Conservation (phyloP, 352 stramenopile species). For the Globisporangium polare region DNA sequence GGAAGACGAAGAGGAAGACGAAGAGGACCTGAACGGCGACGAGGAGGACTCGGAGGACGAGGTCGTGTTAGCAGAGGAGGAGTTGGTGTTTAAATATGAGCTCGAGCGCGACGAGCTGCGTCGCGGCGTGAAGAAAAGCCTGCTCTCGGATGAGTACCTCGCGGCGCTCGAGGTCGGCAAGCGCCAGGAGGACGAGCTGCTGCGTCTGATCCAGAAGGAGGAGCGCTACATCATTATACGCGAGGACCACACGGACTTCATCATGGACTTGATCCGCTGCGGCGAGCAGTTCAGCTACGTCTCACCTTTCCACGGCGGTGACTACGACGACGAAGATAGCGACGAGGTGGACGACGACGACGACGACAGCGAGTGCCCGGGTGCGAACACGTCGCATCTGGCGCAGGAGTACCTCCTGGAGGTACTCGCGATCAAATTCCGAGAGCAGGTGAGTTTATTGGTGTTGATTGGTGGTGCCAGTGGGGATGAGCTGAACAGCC, state of each 20-base stretch:
- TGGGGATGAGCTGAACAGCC: too few species aligned
- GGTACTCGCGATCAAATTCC: slow-evolving; percentile 76
- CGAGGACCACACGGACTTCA: slow-evolving; percentile 76
- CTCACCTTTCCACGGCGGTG: slow-evolving; percentile 32
- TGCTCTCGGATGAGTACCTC: slow-evolving; percentile 65
- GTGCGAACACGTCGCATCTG: slow-evolving; percentile 70
- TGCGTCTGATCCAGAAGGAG: slow-evolving; percentile 76
- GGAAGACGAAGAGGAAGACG: slow-evolving; percentile 25
- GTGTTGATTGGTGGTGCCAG: neutral
- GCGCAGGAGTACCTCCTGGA: slow-evolving; percentile 77
- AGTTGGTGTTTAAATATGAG: slow-evolving; percentile 75
- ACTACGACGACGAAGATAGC: slow-evolving; percentile 27
- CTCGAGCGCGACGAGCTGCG: slow-evolving; percentile 44
- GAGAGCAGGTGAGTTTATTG: slow-evolving; percentile 48
- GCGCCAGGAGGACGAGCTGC: slow-evolving; percentile 60
- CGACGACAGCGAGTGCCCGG: slow-evolving; percentile 61
- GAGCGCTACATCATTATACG: slow-evolving; percentile 84
- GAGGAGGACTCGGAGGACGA: slow-evolving; percentile 36
- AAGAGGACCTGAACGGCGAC: slow-evolving; percentile 35
- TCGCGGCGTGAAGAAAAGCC: slow-evolving; percentile 20
- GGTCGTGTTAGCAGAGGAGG: slow-evolving; percentile 47
- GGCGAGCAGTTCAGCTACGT: slow-evolving; percentile 75
- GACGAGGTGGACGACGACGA: slow-evolving; percentile 48
- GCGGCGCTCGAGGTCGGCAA: slow-evolving; percentile 59
- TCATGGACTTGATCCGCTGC: slow-evolving; percentile 77